Base-by-base conservation (phyloP, 2,329 filamentous ascomycete species). In the Zasmidium angulare region DNA sequence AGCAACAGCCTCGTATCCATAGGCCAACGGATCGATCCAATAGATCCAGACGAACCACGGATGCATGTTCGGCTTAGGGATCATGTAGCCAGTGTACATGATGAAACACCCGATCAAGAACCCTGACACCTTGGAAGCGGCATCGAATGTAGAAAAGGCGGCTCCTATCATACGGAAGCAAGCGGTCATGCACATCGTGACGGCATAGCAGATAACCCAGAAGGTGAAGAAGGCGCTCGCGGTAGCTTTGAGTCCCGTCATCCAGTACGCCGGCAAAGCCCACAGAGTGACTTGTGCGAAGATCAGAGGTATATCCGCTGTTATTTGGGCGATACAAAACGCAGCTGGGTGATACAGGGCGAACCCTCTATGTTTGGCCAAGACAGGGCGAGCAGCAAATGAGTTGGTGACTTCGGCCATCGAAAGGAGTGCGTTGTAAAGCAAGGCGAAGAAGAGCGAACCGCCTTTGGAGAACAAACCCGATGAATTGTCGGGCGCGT, bases 401-500 rank as follows among this genome's bases (percentile, higher is more conserved):
- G 79, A 71, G 24, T 84, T 81, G 0, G 82, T 86, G 1, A 90
- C 86, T 71, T 90, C 88, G 1, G 85, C 82, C 79, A 89, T 84
- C 21, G 85, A 80, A 1, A 89, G 69, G 7, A 90, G 73, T 57
- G 81, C 78, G 68, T 88, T 86, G 72, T 83, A 86, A 0, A 90
- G 75, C 0, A 89, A 76, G 0, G 86, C 77, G 53, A 89, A 82
- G 77, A 89, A 90, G 3, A 87, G 74, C 0, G 86, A 81, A 54
- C 87, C 88, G 0, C 81, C 80, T 66, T 88, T 88, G 65, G 83
- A 69, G 70, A 89, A 89, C 0, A 90, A 73, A 9, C 87, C 87
- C 0, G 74, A 78, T 0, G 85, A 84, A 52, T 81, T 84, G 22
- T 75, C 60, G 0, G 86, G 81, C 0, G 86, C 83, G 56, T 86